Evolutionary conservation across 1,284 basidiomycete genomes (phyloP).

Genomic region (Ceratobasidium sp.): DNA sequence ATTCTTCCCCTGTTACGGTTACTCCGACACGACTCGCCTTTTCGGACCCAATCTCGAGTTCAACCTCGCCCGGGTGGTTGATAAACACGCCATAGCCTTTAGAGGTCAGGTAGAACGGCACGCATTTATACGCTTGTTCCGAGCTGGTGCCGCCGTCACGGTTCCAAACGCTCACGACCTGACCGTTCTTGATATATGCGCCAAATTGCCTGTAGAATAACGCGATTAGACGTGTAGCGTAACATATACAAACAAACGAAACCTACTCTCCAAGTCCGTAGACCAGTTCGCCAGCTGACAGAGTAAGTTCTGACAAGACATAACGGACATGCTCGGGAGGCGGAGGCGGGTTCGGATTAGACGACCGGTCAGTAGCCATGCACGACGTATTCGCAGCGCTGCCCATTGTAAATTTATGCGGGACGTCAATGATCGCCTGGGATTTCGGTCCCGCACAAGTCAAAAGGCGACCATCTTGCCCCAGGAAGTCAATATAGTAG

Average conservation of each 20-base stretch:
- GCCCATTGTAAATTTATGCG: slow-evolving; percentile 69
- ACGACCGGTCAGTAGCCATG: slow-evolving; percentile 67
- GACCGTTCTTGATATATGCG: slow-evolving; percentile 81
- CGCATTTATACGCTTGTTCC: slow-evolving; percentile 80
- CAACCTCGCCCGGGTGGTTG: slow-evolving; percentile 81
- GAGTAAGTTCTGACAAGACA: slow-evolving; percentile 74
- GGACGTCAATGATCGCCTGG: slow-evolving; percentile 74
- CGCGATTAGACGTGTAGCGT: neutral
- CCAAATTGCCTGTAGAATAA: slow-evolving; percentile 70
- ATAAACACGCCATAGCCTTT: slow-evolving; percentile 80
- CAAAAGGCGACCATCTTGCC: slow-evolving; percentile 41
- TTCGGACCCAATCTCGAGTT: slow-evolving; percentile 79
- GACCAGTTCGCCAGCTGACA: slow-evolving; percentile 76
- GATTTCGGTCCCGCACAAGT: slow-evolving; percentile 70
- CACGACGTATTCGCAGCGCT: slow-evolving; percentile 72
- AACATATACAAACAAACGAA: neutral
- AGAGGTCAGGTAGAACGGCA: slow-evolving; percentile 79
- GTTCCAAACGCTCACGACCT: slow-evolving; percentile 76
- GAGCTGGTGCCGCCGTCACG: slow-evolving; percentile 71
- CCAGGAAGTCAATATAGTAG: slow-evolving; percentile 50
- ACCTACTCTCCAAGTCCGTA: slow-evolving; percentile 70
- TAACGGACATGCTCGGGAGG: slow-evolving; percentile 67
- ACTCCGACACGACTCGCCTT: slow-evolving; percentile 78
- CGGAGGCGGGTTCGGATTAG: slow-evolving; percentile 66
- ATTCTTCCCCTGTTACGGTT: slow-evolving; percentile 70